Evolutionary conservation across 176 grass and related monocot species (phyloP).

Genomic region (Chloris gayana): DNA sequence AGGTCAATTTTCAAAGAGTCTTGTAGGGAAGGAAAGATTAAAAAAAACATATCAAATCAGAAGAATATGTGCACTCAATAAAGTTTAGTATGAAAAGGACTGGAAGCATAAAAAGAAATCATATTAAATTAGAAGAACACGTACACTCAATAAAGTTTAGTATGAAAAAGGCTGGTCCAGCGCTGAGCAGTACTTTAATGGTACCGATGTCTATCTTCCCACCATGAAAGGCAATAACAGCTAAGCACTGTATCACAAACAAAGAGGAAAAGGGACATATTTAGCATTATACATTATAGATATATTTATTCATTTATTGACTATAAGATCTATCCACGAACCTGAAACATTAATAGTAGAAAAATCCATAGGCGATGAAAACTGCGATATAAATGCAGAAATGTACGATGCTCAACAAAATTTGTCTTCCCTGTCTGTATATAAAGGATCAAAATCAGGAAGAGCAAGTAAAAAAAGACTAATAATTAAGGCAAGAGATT

Average conservation of each 20-base stretch:
- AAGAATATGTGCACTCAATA: conserved; percentile 64
- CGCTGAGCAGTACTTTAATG: conserved; percentile 87
- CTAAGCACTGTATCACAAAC: conserved; percentile 63
- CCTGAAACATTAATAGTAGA: conserved; percentile 96
- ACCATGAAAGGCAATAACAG: conserved; percentile 77
- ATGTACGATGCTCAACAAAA: conserved; percentile 98
- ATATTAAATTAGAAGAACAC: conserved; percentile 33
- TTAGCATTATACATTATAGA: conserved; percentile 16
- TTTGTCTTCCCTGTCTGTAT: conserved; percentile 89
- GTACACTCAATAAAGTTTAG: conserved; percentile 89
- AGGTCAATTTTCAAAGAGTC: conserved; percentile 6
- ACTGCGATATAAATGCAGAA: conserved; percentile 90
- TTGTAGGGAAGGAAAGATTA: neutral
- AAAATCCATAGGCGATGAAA: conserved; percentile 99
- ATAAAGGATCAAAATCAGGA: conserved; percentile 14
- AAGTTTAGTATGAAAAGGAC: conserved; percentile 88
- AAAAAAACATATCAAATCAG: conserved; percentile 32
- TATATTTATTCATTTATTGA: conserved; percentile 20
- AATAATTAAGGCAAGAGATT: conserved; percentile 8
- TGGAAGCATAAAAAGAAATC: conserved; percentile 40
- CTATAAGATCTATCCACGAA: conserved; percentile 35
- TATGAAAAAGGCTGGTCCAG: conserved; percentile 90
- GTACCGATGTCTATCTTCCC: conserved; percentile 74
- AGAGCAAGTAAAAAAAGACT: neutral
- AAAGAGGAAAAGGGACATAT: conserved; percentile 4